Evolutionary conservation across 2,329 filamentous ascomycete genomes (phyloP), one percentile per base, ranked within the genome.

Genomic region (Epichloe bromicola): DNA sequence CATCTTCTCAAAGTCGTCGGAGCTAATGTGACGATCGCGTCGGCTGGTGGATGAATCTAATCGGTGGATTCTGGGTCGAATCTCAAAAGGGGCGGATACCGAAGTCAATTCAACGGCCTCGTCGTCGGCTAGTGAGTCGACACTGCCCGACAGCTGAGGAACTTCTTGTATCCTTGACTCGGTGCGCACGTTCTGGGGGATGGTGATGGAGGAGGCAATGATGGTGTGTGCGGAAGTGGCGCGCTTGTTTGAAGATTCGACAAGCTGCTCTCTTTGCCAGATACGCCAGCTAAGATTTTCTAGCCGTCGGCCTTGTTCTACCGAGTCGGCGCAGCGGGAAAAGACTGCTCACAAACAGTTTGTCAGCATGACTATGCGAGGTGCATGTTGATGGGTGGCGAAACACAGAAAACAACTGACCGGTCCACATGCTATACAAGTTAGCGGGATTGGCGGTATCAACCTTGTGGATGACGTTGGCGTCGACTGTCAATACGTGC

Each of bases 261-360:
- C 88, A 11, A 69, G 64, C 57, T 68, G 65, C 66, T 97, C 90
- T 61, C 89, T 80, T 61, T 88, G 94, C 91, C 90, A 97, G 55
- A 97, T 73, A 61, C 93, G 78, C 93, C 93, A 97, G 66, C 86
- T 94, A 56, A 98, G 75, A 71, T 98, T 97, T 67, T 97, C 93
- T 65, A 96, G 75, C 63, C 93, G 79, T 64, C 88, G 83, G 52
- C 93, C 93, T 69, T 97, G 86, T 65, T 95, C 88, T 66, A 97
- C 85, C 49, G 90, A 93, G 63, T 93, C 88, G 64, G 89, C 88
- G 69, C 91, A 95, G 70, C 89, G 88, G 48, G 89, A 91, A 65
- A 97, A 96, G 54, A 97, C 89, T 93, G 64, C 41, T 15, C 19
- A 34, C 23, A 11, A 19, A 37, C 48, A 2, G 19, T 50, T 54